These are phyloP conservation scores for Clonostachys chloroleuca DNA, from an alignment of 2,329 filamentous ascomycete genomes.

Conservation along the genomic window DNA sequence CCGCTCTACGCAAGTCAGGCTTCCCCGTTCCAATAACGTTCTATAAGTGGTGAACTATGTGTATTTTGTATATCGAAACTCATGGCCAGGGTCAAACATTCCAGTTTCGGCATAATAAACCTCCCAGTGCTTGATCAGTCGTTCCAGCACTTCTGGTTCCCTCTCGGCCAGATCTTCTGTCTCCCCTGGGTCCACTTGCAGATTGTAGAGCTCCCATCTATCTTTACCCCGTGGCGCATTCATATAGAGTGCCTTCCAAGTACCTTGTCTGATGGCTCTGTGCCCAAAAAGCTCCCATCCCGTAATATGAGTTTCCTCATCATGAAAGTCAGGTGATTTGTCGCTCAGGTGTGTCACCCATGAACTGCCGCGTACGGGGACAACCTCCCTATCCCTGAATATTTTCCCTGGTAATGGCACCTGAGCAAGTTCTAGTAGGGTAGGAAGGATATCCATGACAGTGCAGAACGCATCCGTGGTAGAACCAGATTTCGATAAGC, in stretches of 20 bases:
- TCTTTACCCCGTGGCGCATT: conserved; percentile 41
- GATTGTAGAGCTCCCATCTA: conserved; percentile 53
- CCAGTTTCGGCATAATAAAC: no score
- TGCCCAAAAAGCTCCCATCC: conserved; percentile 53
- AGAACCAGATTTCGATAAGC: not conserved
- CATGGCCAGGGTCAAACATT: no score
- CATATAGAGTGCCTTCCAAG: conserved; percentile 55
- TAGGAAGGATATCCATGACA: conserved; percentile 44
- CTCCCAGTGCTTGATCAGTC: no score
- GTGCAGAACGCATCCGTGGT: conserved; percentile 19
- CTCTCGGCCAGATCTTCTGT: conserved; percentile 33
- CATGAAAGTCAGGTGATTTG: conserved; percentile 18
- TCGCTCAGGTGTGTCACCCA: conserved; percentile 5
- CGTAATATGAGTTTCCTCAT: conserved; percentile 39
- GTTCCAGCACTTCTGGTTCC: conserved; percentile 29
- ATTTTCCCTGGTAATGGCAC: conserved; percentile 24
- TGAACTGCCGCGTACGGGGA: conserved; percentile 37
- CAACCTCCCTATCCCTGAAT: conserved; percentile 39
- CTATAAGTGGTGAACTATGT: no score
- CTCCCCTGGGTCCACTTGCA: conserved; percentile 45
- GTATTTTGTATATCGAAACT: no score
- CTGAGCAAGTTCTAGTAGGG: conserved; percentile 39
- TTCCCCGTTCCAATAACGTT: no score
- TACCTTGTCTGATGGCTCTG: conserved; percentile 44
- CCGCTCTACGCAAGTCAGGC: no score